Evolutionary conservation across 2,329 filamentous ascomycete species (phyloP), one percentile per base, ranked within the genome.

Genomic region (Onygenales sp.): DNA sequence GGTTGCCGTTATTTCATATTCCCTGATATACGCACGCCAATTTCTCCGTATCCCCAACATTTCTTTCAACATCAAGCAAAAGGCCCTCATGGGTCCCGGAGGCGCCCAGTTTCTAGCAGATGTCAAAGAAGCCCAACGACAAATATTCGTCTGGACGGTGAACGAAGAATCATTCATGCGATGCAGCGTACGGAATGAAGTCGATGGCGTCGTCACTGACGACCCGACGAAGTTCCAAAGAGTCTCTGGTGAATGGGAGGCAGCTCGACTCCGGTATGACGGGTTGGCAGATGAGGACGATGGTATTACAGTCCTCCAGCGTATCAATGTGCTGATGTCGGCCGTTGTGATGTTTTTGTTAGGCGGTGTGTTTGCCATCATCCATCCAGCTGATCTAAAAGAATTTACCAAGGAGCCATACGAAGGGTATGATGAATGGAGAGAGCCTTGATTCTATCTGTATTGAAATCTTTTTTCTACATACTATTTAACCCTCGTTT

Each of bases 121-220:
- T 52, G 80, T 82, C 31, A 77, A 77, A 56, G 66, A 71, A 47
- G 72, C 74, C 1, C 71, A 76, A 13, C 78, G 86, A 21, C 77
- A 79, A 3, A 73, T 96, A 4, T 84, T 86, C 61, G 79, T 83
- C 0, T 97, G 92, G 92, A 96, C 91, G 0, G 87, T 95, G 49
- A 95, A 97, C 65, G 79, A 86, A 11, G 79, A 81, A 57, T 75
- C 77, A 49, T 80, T 83, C 70, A 96, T 97, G 91, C 79, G 83
- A 61, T 95, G 89, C 88, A 79, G 82, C 58, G 81, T 95, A 36
- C 69, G 76, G 32, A 71, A 79, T 42, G 66, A 69, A 2, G 72
- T 95, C 1, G 87, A 95, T 61, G 91, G 88, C 0, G 85, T 95
- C 4, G 84, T 95, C 51, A 95, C 90, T 0, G 91, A 96, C 64